Evolutionary conservation across 768 basidiomycete genomes (phyloP), one percentile per base, ranked within the genome.

Genomic region (Cystobasidium tubakii): DNA sequence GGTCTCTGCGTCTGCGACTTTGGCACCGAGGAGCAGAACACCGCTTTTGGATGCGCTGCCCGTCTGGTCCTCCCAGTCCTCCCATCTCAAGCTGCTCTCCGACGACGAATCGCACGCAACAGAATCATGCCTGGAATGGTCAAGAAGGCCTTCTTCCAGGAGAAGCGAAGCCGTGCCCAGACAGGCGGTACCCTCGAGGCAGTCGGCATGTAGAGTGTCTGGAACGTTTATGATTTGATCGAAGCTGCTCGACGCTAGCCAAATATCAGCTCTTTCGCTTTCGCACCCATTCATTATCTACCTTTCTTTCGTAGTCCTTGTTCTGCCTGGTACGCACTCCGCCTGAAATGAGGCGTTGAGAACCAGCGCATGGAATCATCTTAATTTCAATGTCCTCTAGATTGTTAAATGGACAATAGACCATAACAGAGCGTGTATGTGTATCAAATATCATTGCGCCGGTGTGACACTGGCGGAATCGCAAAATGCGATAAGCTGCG

Each of bases 81-180:
- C 21, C 46, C 46, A 12, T 50, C 46, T 50, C 46, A 50, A 50
- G 46, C 46, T 50, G 46, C 21, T 50, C 7, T 21, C 46, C 46
- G 46, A 50, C 46, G n/a, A 50, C 12, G 46, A 9, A 50, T 50
- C 46, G 46, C 46, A 3, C 46, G 46, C 46, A 50, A 50, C 46
- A 50, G n/a, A 50, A 50, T 50, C 46, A 50, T 50, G 46, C 46
- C 46, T 50, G 46, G 46, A 12, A 50, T 50, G 46, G 46, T 50
- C 46, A 50, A 50, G 46, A 50, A 50, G 21, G 46, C 46, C 46
- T 17, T 50, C 46, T 50, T 50, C 46, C 9, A 50, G 21, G 12
- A 50, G 46, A 9, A 50, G 46, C 15, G 46, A 50, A 15, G n/a
- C 4, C 7, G 21, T 19, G 21, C 21, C 21, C 46, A 21, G 21